Evolutionary conservation across 1,139 yeast species (phyloP).

Genomic region (Candida sojae): DNA sequence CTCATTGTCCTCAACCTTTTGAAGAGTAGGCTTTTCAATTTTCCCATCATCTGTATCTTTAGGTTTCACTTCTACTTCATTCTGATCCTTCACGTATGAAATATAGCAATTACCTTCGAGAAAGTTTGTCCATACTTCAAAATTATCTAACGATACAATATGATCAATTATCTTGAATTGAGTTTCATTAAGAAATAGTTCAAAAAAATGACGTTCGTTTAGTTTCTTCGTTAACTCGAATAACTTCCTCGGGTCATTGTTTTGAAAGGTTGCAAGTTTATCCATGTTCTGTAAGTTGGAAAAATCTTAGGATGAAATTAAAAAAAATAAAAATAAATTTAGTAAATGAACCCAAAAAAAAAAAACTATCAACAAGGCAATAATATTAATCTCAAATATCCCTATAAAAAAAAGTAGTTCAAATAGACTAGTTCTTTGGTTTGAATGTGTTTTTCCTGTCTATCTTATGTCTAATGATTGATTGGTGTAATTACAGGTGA

Average conservation of each 20-base stretch:
- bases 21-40: slow-evolving; percentile 8
- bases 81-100: slow-evolving; percentile 16
- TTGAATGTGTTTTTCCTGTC: background rate
- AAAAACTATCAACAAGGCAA: too few relatives aligned
- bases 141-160: slow-evolving; percentile 32
- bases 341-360: background rate
- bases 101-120: slow-evolving; percentile 53
- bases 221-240: slow-evolving; percentile 51
- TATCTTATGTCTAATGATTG: slow-evolving; percentile 1
- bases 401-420: background rate
- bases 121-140: slow-evolving; percentile 52
- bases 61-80: slow-evolving; percentile 2
- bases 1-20: slow-evolving; percentile 4
- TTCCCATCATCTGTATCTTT: background rate
- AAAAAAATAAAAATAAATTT: background rate
- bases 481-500: background rate
- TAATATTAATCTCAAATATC: background rate
- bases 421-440: background rate
- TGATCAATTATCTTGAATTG: slow-evolving; percentile 56
- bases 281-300: slow-evolving; percentile 27
- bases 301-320: background rate
- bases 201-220: slow-evolving; percentile 51
- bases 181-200: slow-evolving; percentile 60
- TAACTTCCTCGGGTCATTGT: slow-evolving; percentile 41
- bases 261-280: slow-evolving; percentile 44